Conservation (phyloP, 78 protist species). For the Salpingoeca rosetta region DNA sequence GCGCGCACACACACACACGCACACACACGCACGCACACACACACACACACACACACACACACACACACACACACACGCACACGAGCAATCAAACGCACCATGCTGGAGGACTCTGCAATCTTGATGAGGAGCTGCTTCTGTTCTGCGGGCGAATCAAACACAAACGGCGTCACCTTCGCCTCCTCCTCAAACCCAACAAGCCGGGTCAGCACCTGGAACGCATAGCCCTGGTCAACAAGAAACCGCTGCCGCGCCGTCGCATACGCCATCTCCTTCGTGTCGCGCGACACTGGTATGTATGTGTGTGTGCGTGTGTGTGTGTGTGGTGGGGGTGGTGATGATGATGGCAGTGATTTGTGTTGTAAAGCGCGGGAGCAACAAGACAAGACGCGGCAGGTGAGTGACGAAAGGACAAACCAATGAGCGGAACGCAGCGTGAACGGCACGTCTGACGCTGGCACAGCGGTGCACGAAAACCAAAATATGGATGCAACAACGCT, state of each 20-base stretch:
- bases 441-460: too few species aligned
- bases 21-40: background rate
- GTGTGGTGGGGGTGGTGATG: too few species aligned
- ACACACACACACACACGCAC: background rate
- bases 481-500: too few species aligned
- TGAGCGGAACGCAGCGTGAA: conserved; percentile 14
- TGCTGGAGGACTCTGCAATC: background rate
- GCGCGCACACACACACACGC: background rate
- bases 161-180: background rate
- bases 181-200: background rate
- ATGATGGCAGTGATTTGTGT: too few species aligned
- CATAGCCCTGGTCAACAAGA: conserved; percentile 91
- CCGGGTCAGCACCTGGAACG: conserved; percentile 26
- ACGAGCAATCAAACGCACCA: background rate
- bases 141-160: background rate
- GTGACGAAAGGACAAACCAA: background rate
- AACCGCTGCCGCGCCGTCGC: conserved; percentile 91
- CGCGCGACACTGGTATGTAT: conserved; percentile 80
- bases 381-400: too few species aligned
- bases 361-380: too few species aligned
- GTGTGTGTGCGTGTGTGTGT: too few species aligned
- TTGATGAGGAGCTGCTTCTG: background rate
- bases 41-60: too few species aligned
- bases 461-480: too few species aligned
- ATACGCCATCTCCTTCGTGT: conserved; percentile 89